Percentiles rank a stretch among this genome's conserved stretches.
Evolutionary conservation across 768 basidiomycete species (phyloP).

Genomic region (Candolleomyces efflorescens): DNA sequence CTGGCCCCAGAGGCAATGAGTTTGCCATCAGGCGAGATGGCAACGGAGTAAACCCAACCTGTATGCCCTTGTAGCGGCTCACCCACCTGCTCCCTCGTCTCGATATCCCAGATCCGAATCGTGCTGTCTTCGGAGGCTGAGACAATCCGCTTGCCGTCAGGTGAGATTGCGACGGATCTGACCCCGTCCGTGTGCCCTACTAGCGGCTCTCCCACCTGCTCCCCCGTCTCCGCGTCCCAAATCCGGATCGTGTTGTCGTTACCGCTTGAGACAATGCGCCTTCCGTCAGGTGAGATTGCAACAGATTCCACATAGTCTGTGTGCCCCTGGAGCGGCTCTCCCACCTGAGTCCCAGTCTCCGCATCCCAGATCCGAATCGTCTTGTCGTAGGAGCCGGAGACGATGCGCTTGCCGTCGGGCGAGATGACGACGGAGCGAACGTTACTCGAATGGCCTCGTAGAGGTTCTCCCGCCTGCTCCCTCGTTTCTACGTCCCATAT

Average conservation of each 20-base stretch:
- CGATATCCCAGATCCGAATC: conserved; percentile 6
- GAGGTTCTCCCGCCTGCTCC: too few species aligned
- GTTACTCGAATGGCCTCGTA: neutral
- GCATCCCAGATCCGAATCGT: conserved; percentile 23
- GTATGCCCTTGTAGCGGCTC: conserved; percentile 14
- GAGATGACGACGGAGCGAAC: conserved; percentile 13
- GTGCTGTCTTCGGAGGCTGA: conserved; percentile 13
- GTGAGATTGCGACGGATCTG: conserved; percentile 13
- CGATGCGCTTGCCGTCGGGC: conserved; percentile 17
- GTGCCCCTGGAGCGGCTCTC: conserved; percentile 21
- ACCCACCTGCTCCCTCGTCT: too few species aligned
- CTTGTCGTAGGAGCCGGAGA: conserved; percentile 19
- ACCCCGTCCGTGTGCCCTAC: conserved; percentile 12
- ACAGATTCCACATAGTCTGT: conserved; percentile 11
- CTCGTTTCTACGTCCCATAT: too few species aligned
- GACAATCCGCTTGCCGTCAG: conserved; percentile 8
- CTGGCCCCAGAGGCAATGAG: conserved; percentile 30
- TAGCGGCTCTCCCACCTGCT: neutral
- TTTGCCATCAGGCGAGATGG: conserved; percentile 18
- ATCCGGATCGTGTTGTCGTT: conserved; percentile 16
- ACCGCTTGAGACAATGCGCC: conserved; percentile 15
- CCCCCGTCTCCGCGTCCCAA: conserved; percentile 11
- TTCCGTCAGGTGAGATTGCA: conserved; percentile 17
- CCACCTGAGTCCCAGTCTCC: conserved; percentile 10
- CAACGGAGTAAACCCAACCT: conserved; percentile 13